Evolutionary conservation across 441 rosid genomes (phyloP), one percentile per base, ranked within the genome.

Genomic region (Arabidopsis hybrid): DNA sequence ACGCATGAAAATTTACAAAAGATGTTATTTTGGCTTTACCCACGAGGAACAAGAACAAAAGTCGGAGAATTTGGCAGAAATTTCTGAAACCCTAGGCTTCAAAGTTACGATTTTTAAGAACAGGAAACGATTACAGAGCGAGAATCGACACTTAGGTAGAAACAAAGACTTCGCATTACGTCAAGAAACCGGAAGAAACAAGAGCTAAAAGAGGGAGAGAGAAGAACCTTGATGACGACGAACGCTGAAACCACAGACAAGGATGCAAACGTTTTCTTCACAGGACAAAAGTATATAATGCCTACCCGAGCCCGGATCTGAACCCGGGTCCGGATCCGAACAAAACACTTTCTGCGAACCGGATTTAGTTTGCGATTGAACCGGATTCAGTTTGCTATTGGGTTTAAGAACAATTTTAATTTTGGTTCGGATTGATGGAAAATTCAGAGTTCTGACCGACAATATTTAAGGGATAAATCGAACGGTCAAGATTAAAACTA

Each of bases 181-280:
- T 45, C 6, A 59, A 47, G 17, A 39, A 42, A 71, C 11, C 21
- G 43, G 26, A 36, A 18, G 16, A 60, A 9, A 8, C 8, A 35
- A n/a, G 34, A 45, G 5, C 45, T 16, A 32, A 35, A 3, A 56
- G 58, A 34, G 47, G 3, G 64, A 57, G 64, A 43, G 72, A 65
- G 51, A 38, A 39, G 40, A 46, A 58, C 78, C 78, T 74, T 4
- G 64, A 34, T 1, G 66, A 73, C 12, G 66, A 73, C 66, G 60
- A 38, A 66, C 66, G 52, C 13, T 2, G 65, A 31, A 31, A 36
- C 51, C 26, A 36, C 29, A 46, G 7, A 14, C 2, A 21, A 40
- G 65, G 47, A 21, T 7, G 17, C n/a, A 4, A 0, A 3, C 18
- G 6, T 5, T 29, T 40, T 26, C 35, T 29, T 11, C 67, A 16